Evolutionary conservation across 78 protist genomes (phyloP), one percentile per base, ranked within the genome.

Genomic region (Monocercomonoides exilis): DNA sequence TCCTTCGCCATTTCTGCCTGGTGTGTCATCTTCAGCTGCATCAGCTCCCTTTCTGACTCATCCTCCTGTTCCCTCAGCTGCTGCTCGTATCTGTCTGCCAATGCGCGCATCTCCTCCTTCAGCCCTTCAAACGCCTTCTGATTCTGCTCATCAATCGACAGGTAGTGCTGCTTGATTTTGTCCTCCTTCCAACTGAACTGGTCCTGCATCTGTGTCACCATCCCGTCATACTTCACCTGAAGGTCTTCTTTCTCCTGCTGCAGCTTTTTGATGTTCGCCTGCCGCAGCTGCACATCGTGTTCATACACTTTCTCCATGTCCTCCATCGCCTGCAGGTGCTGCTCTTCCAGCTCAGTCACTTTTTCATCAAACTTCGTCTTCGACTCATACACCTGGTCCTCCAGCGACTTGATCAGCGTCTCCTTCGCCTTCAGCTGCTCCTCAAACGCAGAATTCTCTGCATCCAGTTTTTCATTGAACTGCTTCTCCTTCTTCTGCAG

Each of bases 71-170:
- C 45, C 5, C 5, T 5, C 45, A 79, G 82, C 6, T 33, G 45
- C 82, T 4, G 6, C 43, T 79, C 82, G 82, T 21, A 79, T 21
- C 36, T 79, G 82, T 79, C 82, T 6, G 82, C 82, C 42, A 79
- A 4, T 41, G 5, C 5, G 45, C 36, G n/a, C 43, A 79, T 6
- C 11, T 79, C 82, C 82, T 79, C 82, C 82, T 6, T 79, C 45
- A 79, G 82, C 43, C 21, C 82, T 21, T 79, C 82, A 21, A 79
- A 79, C 43, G 82, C 82, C 11, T 79, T 79, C 82, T 79, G 43
- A 41, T 79, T 79, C 21, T 79, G 82, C 82, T 79, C 45, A 21
- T 79, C 82, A 21, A 79, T 79, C 45, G 82, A 4, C 42, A 33
- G 82, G 82, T 79, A 79, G 82, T 21, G 6, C 82, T 79, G 43